A percentile compares a stretch with the other conserved stretches of the same genome.
phyloP scores from a whole-genome alignment of 495 filamentous ascomycete genomes.

The Rusavskia elegans region DNA sequence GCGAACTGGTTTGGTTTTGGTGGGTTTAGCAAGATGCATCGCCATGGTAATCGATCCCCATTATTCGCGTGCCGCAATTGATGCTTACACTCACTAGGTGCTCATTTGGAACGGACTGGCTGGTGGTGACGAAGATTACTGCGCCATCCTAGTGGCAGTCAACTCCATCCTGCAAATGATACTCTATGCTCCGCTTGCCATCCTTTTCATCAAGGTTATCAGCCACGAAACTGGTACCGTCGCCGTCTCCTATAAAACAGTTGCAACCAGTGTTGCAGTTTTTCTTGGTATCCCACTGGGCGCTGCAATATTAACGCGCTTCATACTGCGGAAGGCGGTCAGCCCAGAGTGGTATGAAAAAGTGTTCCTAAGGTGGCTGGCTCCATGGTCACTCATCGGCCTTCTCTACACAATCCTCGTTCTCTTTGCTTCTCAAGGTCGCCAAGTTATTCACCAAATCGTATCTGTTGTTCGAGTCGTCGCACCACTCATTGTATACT shows the following conservation, averaged over 20 bases:
- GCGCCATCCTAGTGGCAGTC: constrained; percentile 76
- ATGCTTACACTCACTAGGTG: no score
- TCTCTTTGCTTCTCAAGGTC: constrained; percentile 73
- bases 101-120: constrained; percentile 20
- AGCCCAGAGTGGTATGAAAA: constrained; percentile 1
- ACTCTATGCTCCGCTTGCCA: constrained; percentile 61
- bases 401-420: constrained; percentile 77
- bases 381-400: constrained; percentile 68
- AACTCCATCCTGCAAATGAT: constrained; percentile 83
- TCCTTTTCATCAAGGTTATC: constrained; percentile 50
- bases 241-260: no score
- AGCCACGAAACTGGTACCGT: no score
- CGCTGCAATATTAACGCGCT: no score
- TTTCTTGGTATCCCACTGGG: no score
- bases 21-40: no score
- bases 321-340: no score
- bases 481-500: constrained; percentile 30
- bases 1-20: no score
- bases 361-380: constrained; percentile 47
- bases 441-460: constrained; percentile 67
- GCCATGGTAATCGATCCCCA: no score
- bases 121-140: constrained; percentile 68
- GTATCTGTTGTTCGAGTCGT: constrained; percentile 66
- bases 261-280: no score
- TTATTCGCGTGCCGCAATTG: no score